Evolutionary conservation across 2,329 filamentous ascomycete genomes (phyloP).

Genomic region (Trichoderma semiorbis): DNA sequence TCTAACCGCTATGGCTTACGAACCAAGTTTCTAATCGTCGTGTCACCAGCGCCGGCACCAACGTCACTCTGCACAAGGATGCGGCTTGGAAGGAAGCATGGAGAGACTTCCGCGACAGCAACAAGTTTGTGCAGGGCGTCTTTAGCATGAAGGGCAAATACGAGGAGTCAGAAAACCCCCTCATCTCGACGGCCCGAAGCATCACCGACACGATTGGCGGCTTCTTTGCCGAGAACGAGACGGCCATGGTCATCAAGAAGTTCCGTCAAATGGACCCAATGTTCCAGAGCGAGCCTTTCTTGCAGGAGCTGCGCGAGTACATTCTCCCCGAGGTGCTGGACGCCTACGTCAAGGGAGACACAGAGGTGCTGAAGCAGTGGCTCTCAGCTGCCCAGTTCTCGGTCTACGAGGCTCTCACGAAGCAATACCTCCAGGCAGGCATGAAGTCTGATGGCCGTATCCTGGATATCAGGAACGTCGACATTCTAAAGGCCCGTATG

Average conservation of each 20-base stretch:
- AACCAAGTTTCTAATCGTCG: constrained; percentile 29
- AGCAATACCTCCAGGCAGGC: constrained; percentile 91
- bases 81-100: constrained; percentile 98
- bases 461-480: constrained; percentile 90
- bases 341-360: constrained; percentile 95
- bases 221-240: constrained; percentile 98
- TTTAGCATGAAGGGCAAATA: constrained; percentile 85
- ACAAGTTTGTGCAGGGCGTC: constrained; percentile 80
- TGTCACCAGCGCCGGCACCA: constrained; percentile 74
- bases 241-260: constrained; percentile 94
- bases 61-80: constrained; percentile 94
- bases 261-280: constrained; percentile 92
- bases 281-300: constrained; percentile 93
- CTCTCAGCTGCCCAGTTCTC: constrained; percentile 93
- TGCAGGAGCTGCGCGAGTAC: constrained; percentile 94
- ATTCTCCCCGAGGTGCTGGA: constrained; percentile 96
- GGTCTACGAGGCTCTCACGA: constrained; percentile 93
- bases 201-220: constrained; percentile 91
- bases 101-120: constrained; percentile 89
- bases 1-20: no score
- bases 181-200: constrained; percentile 87
- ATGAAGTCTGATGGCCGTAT: constrained; percentile 94
- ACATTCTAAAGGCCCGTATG: constrained; percentile 77
- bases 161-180: constrained; percentile 94
- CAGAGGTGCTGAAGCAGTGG: constrained; percentile 88